Evolutionary conservation across 495 filamentous ascomycete species (phyloP).

Genomic region (Bombardia bombarda): DNA sequence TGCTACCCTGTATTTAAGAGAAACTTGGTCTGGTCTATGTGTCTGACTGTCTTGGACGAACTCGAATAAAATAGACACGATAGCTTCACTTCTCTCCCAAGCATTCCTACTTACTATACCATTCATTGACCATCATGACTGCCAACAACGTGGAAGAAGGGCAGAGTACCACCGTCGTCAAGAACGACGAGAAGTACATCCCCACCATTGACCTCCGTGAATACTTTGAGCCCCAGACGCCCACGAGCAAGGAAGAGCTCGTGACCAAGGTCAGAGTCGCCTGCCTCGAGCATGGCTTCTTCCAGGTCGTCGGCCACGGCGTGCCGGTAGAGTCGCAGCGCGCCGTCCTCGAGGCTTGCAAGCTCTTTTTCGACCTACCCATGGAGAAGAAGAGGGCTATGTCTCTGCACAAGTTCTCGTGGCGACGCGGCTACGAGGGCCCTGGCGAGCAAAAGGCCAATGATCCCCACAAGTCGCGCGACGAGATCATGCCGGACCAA

Average conservation of each 20-base stretch:
- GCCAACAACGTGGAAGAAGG: background rate
- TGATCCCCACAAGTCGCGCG: conserved; percentile 14
- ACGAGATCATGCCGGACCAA: conserved; percentile 24
- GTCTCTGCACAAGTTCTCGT: conserved; percentile 22
- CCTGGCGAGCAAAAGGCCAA: conserved; percentile 18
- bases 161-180: background rate
- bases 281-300: conserved; percentile 37
- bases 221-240: conserved; percentile 7
- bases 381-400: conserved; percentile 26
- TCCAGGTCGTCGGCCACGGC: conserved; percentile 41
- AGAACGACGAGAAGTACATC: too few relatives aligned
- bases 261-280: conserved; percentile 26
- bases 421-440: conserved; percentile 31
- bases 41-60: too few relatives aligned
- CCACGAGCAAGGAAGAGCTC: conserved; percentile 10
- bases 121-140: background rate
- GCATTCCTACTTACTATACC: background rate
- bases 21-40: too few relatives aligned
- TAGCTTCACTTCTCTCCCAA: background rate
- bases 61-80: background rate
- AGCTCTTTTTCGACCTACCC: conserved; percentile 24
- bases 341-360: conserved; percentile 12
- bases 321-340: conserved; percentile 22
- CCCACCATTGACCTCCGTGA: conserved; percentile 9
- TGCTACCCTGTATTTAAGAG: too few relatives aligned